Evolutionary conservation across 352 stramenopile species (phyloP).

Genomic region (Phytophthora fragariae): DNA sequence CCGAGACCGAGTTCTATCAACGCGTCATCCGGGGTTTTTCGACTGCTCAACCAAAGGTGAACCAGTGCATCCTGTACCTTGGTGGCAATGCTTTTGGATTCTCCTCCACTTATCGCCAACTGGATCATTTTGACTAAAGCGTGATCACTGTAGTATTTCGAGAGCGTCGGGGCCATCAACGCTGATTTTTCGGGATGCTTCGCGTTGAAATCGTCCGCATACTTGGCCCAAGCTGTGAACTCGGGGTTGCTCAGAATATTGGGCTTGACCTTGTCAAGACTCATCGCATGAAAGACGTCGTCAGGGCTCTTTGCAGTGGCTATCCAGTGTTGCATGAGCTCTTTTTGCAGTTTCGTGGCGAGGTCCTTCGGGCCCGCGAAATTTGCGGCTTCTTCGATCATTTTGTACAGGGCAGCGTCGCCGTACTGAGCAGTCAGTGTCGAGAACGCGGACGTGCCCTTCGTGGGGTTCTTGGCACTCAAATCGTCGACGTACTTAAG

Average conservation of each 20-base stretch:
- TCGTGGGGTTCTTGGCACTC: background rate
- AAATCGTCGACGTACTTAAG: slow-evolving; percentile 8
- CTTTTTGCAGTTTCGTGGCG: background rate
- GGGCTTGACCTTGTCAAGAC: background rate
- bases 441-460: slow-evolving; percentile 1
- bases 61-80: background rate
- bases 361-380: background rate
- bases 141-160: background rate
- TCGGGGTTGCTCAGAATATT: background rate
- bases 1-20: background rate
- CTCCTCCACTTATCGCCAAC: background rate
- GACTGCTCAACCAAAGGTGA: background rate
- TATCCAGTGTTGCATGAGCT: background rate
- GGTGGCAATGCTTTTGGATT: background rate
- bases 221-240: background rate
- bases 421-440: background rate
- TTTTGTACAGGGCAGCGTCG: background rate
- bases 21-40: background rate
- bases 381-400: background rate
- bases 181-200: background rate
- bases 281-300: background rate
- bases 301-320: background rate
- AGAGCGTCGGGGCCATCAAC: background rate
- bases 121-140: background rate
- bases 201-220: background rate